Evolutionary conservation across 1,284 basidiomycete species (phyloP), one percentile per base, ranked within the genome.

Genomic region (Sporisorium iseilematis-ciliati): DNA sequence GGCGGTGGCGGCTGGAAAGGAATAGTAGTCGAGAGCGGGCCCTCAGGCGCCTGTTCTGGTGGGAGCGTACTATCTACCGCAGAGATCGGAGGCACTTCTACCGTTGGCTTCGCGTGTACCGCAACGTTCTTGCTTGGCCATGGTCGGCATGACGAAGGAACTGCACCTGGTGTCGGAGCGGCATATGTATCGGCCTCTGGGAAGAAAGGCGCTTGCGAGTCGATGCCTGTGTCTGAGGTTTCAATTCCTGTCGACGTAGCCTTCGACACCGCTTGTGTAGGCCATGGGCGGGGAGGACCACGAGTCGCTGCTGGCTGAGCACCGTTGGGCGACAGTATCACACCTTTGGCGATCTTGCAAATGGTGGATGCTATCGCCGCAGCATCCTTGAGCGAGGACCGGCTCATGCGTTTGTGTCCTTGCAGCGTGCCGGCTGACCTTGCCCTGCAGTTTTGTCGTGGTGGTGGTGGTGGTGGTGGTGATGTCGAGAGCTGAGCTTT

Each of bases 311-410:
- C 43, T 35, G 43, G 42, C 7, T 50, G 51, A 5, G 62, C 43
- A 43, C 64, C 62, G 20, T 61, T 55, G 3, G 75, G 54, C 14
- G 70, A 50, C 14, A 75, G n/a, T 4, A 71, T 42, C n/a, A 70
- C 59, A 33, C 61, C 60, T 29, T 68, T 75, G 38, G 67, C 66
- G 43, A 77, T 68, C 31, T 63, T 54, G 43, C 60, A 71, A 18
- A 76, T 26, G 29, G 71, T 69, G 18, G 71, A 78, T 52, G 72
- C 75, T 51, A 75, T 69, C 20, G 65, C 68, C 11, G 71, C 72
- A 33, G 68, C 71, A 61, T 78, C 75, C 40, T 50, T 51, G 31
- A 78, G 63, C 43, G 72, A 65, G 25, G 68, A 59, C n/a, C 57
- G 51, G 41, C 63, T 72, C 74, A 76, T 76, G 20, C 25, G 38